Conservation (phyloP, 2,329 filamentous ascomycete genomes). For the Cladosporium oxysporum region DNA sequence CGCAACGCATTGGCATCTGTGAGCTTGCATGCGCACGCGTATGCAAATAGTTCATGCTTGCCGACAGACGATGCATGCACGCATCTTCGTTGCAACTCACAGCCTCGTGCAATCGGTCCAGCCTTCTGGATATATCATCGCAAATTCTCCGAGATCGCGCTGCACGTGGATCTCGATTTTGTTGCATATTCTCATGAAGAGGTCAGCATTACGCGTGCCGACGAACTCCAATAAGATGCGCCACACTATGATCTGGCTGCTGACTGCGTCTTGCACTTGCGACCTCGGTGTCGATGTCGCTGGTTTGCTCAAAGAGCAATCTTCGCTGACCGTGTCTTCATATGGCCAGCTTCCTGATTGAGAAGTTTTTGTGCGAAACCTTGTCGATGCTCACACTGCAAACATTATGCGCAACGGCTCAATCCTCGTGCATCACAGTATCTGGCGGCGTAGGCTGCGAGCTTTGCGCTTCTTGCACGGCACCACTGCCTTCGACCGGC, state of each 20-base stretch:
- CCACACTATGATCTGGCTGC: background rate
- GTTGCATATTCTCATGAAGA: background rate
- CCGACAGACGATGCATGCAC: background rate
- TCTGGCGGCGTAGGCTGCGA: background rate
- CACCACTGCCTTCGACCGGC: background rate
- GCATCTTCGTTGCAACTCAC: background rate
- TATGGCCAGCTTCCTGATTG: background rate
- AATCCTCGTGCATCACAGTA: background rate
- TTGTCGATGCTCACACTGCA: too few species aligned
- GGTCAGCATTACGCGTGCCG: background rate
- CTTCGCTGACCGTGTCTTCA: background rate
- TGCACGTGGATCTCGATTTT: background rate
- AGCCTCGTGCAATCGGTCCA: background rate
- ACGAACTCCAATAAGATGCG: background rate
- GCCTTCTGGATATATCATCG: background rate
- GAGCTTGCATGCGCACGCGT: background rate
- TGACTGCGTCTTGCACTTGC: background rate
- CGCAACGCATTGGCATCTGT: background rate
- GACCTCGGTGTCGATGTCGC: background rate
- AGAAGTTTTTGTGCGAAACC: background rate
- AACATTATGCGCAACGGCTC: background rate
- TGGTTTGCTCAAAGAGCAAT: background rate
- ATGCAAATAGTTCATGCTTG: background rate
- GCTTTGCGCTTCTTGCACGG: background rate
- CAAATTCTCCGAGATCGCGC: background rate